Evolutionary conservation across 257 asterid species (phyloP).

Genomic region (Ilex aquifolium): DNA sequence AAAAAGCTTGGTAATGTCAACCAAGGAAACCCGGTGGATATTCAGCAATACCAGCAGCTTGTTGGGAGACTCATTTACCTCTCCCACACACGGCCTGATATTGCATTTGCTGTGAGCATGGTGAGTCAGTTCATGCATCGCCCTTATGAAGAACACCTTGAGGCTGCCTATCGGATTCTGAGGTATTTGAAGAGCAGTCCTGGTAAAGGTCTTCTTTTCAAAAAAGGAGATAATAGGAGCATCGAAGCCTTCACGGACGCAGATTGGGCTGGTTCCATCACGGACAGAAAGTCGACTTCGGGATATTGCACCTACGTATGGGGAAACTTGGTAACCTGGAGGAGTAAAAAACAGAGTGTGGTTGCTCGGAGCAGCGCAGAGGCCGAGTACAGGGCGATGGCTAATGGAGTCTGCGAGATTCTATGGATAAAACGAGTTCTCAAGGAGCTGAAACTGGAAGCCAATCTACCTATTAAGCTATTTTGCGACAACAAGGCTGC

Average conservation of each 20-base stretch:
- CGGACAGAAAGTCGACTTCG: neutral
- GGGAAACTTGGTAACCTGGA: neutral
- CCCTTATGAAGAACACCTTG: neutral
- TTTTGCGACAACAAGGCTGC: no score
- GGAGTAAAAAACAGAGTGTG: neutral
- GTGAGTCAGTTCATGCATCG: conserved; percentile 4
- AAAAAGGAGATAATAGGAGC: neutral
- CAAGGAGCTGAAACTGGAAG: neutral
- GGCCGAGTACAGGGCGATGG: neutral
- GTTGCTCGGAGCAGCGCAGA: neutral
- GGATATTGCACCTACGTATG: neutral
- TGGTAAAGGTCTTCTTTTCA: neutral
- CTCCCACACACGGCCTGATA: no score
- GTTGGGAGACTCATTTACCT: conserved; percentile 3
- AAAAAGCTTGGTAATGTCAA: neutral
- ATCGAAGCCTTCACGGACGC: neutral
- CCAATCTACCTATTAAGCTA: no score
- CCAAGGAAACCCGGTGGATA: neutral
- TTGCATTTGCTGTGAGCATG: neutral
- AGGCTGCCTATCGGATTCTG: neutral
- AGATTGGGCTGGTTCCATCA: neutral
- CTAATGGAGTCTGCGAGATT: neutral
- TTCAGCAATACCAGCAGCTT: neutral
- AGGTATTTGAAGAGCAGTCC: neutral
- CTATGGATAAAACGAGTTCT: neutral